A percentile compares a stretch with the other conserved stretches of the same genome.
Evolutionary conservation across 1,139 yeast species (phyloP).

Genomic region (Pneumocystis oryctolagi): DNA sequence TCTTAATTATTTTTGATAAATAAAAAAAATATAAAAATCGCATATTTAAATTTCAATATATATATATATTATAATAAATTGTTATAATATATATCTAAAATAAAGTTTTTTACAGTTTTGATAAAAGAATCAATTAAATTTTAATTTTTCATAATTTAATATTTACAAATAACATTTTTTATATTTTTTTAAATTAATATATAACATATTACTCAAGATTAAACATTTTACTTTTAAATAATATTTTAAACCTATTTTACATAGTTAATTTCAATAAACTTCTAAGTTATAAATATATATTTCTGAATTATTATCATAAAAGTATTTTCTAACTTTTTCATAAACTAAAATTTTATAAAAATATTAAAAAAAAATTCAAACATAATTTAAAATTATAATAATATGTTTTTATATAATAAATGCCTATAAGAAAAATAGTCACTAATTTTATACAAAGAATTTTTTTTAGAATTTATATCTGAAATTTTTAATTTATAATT

Average conservation of each 20-base stretch:
- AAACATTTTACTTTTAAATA: slow-evolving; percentile 28
- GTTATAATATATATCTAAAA: slow-evolving; percentile 84
- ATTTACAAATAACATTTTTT: slow-evolving; percentile 30
- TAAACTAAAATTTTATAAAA: slow-evolving; percentile 23
- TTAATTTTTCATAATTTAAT: slow-evolving; percentile 39
- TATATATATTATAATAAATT: slow-evolving; percentile 39
- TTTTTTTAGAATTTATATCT: background rate
- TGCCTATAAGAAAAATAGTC: background rate
- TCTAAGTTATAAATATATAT: slow-evolving; percentile 63
- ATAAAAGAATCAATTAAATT: slow-evolving; percentile 22
- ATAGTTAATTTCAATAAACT: slow-evolving; percentile 1
- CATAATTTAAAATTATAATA: background rate
- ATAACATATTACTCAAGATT: slow-evolving; percentile 31
- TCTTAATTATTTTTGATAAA: slow-evolving; percentile 28
- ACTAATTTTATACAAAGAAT: background rate
- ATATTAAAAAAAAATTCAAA: background rate
- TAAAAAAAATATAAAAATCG: slow-evolving; percentile 37
- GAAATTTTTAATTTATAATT: background rate
- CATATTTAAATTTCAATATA: slow-evolving; percentile 20
- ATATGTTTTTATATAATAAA: background rate
- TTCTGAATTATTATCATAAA: slow-evolving; percentile 58
- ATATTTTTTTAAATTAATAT: slow-evolving; percentile 23
- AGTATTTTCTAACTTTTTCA: slow-evolving; percentile 69
- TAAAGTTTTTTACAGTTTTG: slow-evolving; percentile 20
- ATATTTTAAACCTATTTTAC: background rate